Evolutionary conservation across 2,329 filamentous ascomycete genomes (phyloP).

Genomic region (Fusarium fujikuroi): DNA sequence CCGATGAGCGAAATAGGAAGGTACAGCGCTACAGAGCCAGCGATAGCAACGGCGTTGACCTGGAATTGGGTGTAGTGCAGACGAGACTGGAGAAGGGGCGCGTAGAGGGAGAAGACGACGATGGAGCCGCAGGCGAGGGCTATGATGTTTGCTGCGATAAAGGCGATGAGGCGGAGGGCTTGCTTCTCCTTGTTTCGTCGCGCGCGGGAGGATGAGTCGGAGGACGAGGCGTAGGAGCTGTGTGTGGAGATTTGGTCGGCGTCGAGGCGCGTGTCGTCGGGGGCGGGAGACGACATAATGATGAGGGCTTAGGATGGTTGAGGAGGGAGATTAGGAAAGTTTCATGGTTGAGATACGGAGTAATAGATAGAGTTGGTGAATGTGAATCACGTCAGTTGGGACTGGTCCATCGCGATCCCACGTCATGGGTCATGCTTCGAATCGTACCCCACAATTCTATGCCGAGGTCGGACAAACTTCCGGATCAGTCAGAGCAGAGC

Average conservation of each 20-base stretch:
- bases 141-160: constrained; percentile 64
- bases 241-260: constrained; percentile 40
- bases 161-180: constrained; percentile 59
- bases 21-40: constrained; percentile 89
- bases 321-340: neutral
- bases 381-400: constrained; percentile 29
- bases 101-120: constrained; percentile 93
- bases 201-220: constrained; percentile 32
- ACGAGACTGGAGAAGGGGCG: constrained; percentile 85
- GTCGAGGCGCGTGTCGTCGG: constrained; percentile 36
- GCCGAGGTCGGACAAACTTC: constrained; percentile 28
- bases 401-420: constrained; percentile 31
- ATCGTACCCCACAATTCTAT: constrained; percentile 9
- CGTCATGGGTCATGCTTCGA: constrained; percentile 35
- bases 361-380: neutral
- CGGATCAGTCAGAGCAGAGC: neutral
- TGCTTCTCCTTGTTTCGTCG: constrained; percentile 46
- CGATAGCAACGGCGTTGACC: constrained; percentile 90
- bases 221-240: constrained; percentile 40
- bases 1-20: constrained; percentile 90
- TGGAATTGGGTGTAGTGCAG: constrained; percentile 91
- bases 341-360: constrained; percentile 13
- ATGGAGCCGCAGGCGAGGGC: constrained; percentile 89
- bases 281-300: constrained; percentile 37
- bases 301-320: neutral